Conservation (phyloP, 768 basidiomycete species). For the Lactarius evosmus region DNA sequence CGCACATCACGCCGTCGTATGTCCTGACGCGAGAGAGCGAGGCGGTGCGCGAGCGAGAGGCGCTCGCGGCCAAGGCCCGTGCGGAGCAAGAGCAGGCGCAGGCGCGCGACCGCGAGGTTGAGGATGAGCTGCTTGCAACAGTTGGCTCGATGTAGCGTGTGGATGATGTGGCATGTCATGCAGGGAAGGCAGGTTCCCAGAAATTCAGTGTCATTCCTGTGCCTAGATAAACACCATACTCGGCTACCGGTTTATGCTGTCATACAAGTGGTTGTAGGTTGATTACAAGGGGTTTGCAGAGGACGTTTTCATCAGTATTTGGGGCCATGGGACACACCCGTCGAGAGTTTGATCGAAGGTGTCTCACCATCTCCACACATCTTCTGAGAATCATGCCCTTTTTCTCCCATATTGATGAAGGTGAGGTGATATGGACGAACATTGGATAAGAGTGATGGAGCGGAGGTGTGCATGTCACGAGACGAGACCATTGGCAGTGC, state of each 20-base stretch:
- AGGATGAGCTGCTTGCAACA: constrained; percentile 25
- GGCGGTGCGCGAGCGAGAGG: constrained; percentile 25
- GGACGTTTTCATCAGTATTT: too few species aligned
- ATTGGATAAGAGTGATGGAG: too few species aligned
- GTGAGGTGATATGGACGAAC: too few species aligned
- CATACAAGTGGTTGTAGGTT: too few species aligned
- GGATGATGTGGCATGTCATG: neutral
- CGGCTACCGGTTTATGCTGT: neutral
- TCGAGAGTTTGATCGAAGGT: too few species aligned
- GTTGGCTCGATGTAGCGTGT: neutral
- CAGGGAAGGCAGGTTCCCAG: neutral
- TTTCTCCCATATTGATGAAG: too few species aligned
- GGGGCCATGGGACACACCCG: too few species aligned
- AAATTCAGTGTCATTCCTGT: neutral
- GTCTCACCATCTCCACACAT: too few species aligned
- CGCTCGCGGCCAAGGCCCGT: constrained; percentile 10
- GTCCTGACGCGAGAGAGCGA: constrained; percentile 24
- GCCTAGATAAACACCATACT: neutral
- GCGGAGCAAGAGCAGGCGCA: constrained; percentile 19
- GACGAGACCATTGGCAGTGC: too few species aligned
- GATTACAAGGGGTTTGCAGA: too few species aligned
- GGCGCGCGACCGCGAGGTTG: constrained; percentile 24
- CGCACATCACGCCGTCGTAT: constrained; percentile 32
- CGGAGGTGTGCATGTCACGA: too few species aligned
- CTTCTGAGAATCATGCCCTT: too few species aligned